Evolutionary conservation across 441 rosid species (phyloP).

Genomic region (Kokia cookei): DNA sequence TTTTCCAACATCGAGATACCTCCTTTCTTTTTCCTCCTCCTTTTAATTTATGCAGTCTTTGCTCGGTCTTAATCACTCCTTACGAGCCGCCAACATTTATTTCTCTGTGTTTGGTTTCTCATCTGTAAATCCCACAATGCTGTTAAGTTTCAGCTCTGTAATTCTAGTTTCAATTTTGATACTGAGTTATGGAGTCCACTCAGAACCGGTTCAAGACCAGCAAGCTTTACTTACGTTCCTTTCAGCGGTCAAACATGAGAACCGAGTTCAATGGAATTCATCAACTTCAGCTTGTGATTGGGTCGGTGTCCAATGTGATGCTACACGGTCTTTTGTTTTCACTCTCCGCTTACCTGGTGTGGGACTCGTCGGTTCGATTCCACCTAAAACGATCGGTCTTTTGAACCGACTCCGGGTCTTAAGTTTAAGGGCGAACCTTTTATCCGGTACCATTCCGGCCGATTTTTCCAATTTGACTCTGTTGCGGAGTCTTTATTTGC

Average conservation of each 20-base stretch:
- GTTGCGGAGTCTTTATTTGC: conserved; percentile 65
- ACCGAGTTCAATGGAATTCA: conserved; percentile 68
- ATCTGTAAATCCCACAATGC: conserved; percentile 19
- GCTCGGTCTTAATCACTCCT: background rate
- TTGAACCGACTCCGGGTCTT: conserved; percentile 68
- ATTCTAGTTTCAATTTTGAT: conserved; percentile 20
- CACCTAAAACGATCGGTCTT: conserved; percentile 53
- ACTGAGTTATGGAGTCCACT: conserved; percentile 30
- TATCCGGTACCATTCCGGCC: conserved; percentile 68
- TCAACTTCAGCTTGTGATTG: conserved; percentile 67
- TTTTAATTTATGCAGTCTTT: background rate
- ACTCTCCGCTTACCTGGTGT: conserved; percentile 80
- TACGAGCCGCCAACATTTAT: background rate
- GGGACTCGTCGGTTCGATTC: conserved; percentile 72
- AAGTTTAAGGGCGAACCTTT: conserved; percentile 79
- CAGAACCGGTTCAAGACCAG: conserved; percentile 67
- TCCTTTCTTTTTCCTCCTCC: background rate
- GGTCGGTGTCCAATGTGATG: conserved; percentile 71
- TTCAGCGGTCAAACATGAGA: conserved; percentile 44
- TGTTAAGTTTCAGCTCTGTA: conserved; percentile 4
- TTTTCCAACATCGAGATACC: background rate
- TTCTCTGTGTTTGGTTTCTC: background rate
- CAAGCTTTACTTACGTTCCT: conserved; percentile 77
- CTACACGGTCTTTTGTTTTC: conserved; percentile 38
- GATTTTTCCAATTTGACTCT: conserved; percentile 72